Base-by-base conservation (phyloP, 768 basidiomycete species). In the Tulasnella sp. region DNA sequence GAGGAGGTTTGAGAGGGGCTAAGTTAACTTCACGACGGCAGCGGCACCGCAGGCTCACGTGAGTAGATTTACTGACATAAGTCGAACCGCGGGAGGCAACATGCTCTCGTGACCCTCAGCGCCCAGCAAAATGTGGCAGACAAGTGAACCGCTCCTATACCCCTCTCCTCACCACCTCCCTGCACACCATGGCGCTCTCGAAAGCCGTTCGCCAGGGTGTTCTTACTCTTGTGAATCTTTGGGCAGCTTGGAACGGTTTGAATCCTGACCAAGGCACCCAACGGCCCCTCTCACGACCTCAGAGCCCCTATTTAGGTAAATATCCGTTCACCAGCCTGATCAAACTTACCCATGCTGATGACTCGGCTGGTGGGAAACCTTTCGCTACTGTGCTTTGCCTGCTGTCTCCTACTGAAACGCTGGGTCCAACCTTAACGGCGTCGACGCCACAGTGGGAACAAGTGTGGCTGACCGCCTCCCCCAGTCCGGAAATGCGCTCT, bases 401-500 rank as follows among this genome's bases (percentile, higher is more conserved):
- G 4, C 7, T 16, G 4, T 19, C 19, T n/a, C 19, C 7, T 65
- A n/a, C 19, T 8, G 22, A 65, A 65, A 36, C 19, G 14, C 64
- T n/a, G 12, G 17, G 12, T 65, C 22, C 64, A 9, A 40, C 39
- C 34, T 2, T 65, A 34, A n/a, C 39, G 22, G 17, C 35, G 39
- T 37, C 12, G 34, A 17, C 39, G 1, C 32, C 19, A 65, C 35
- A 65, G 64, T 2, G 5, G 64, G 22, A 40, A 65, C 64, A 37
- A 26, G 64, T 65, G 64, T 65, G 4, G 22, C 17, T 0, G 35
- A 37, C 19, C 64, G 34, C 32, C 69, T 91, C 76, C 90, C 90
- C 0, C 74, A 80, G 3, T 87, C 88, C 14, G 90, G 90, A n/a
- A 91, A 91, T 79, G 90, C 86, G 6, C 81, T 91, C 35, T 91